Evolutionary conservation across 108 stramenopile species (phyloP), one percentile per base, ranked within the genome.

Genomic region (Cyclotella choctawhatcheeana): DNA sequence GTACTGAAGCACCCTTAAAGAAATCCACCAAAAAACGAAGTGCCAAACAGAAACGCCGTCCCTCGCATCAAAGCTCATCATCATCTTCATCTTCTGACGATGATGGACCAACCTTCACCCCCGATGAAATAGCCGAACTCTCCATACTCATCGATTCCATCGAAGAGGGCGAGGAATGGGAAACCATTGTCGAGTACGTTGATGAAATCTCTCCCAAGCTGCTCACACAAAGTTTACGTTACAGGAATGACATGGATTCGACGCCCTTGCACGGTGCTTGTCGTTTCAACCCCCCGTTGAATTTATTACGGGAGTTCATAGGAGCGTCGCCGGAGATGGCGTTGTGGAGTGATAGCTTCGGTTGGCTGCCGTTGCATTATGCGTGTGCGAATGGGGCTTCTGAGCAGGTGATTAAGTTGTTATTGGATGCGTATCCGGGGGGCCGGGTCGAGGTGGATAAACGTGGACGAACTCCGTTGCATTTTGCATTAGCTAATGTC

Each of bases 331-430:
- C 87, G 0, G 88, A 93, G 47, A 85, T 83, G 54, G 77, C 63
- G 1, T 45, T 63, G 24, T 89, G 88, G 88, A 64, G 64, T 12
- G 93, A 94, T 69, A 56, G 48, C 48, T 84, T 89, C 69, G 87
- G 88, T 0, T 89, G 89, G 89, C 55, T 91, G 48, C 93, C 93
- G 3, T 63, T 93, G 37, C 93, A 93, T 68, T 88, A 88, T 51
- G 89, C 89, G 0, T 88, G 88, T 75, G 88, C 86, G 52, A 87
- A 90, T 33, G 92, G 89, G 2, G 88, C 84, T 7, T 71, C 73
- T 13, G 77, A 76, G 1, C 87, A 81, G 25, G 88, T 88, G 0
- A 48, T 89, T 7, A 35, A 71, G 22, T 33, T 88, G 33, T 68
- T 93, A 26, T 63, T 76, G 22, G 63, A 75, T 22, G 82, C 80